These are phyloP conservation scores for Alternaria angustiovoidea DNA, from an alignment of 2,329 filamentous ascomycete species.

Conservation along the genomic window DNA sequence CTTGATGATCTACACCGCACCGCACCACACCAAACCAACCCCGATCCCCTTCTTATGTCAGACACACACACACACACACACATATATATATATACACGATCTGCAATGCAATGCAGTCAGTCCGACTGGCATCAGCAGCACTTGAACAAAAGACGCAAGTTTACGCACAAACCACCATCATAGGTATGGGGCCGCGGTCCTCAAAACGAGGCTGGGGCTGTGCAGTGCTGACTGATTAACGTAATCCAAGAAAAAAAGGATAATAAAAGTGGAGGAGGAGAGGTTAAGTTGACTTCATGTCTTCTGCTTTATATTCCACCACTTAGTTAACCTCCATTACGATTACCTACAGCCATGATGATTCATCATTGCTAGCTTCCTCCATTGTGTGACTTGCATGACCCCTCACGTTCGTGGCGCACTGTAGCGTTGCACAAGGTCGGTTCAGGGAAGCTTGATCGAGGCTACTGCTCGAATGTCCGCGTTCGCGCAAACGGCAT, in stretches of 20 bases:
- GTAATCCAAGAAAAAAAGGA: background rate
- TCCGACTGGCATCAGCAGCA: background rate
- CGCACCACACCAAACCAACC: too few species aligned
- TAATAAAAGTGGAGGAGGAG: background rate
- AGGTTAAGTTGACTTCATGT: conserved; percentile 1
- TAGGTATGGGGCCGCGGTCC: background rate
- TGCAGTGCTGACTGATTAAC: background rate
- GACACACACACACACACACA: too few species aligned
- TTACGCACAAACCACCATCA: background rate
- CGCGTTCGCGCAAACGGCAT: too few species aligned
- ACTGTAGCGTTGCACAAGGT: background rate
- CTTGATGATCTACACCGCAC: background rate
- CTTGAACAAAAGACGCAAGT: too few species aligned
- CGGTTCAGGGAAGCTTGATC: background rate
- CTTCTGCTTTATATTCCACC: background rate
- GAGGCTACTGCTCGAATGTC: background rate
- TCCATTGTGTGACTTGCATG: background rate
- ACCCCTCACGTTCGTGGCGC: background rate
- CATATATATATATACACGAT: background rate
- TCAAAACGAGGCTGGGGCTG: background rate
- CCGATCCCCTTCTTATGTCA: too few species aligned
- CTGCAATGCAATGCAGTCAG: background rate
- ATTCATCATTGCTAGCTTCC: background rate
- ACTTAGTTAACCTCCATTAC: background rate
- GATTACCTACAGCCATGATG: background rate